Conservation (phyloP, 2,329 filamentous ascomycete species). For the Fusarium sp. region DNA sequence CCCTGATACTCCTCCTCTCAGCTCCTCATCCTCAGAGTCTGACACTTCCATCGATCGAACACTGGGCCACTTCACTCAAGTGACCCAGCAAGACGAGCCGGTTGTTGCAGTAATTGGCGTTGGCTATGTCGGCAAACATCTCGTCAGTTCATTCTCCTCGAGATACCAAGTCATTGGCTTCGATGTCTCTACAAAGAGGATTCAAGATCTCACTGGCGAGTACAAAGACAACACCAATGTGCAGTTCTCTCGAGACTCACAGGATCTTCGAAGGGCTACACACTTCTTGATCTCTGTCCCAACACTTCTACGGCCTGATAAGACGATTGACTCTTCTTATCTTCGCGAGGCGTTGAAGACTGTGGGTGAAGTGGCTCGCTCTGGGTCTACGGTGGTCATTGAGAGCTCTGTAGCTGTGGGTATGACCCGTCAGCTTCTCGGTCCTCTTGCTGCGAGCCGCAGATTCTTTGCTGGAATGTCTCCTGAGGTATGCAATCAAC, state of each 20-base stretch:
- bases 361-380: conserved; percentile 54
- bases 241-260: conserved; percentile 51
- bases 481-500: conserved; percentile 47
- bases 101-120: conserved; percentile 61
- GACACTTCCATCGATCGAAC: background rate
- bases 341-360: conserved; percentile 57
- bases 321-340: conserved; percentile 59
- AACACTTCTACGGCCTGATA: conserved; percentile 59
- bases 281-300: conserved; percentile 65
- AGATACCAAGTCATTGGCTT: conserved; percentile 58
- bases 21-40: conserved; percentile 7
- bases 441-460: conserved; percentile 53
- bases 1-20: conserved; percentile 26
- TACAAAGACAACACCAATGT: conserved; percentile 25
- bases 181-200: conserved; percentile 55
- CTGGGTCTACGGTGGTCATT: conserved; percentile 60
- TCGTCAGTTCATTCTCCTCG: conserved; percentile 56
- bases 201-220: conserved; percentile 48
- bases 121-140: conserved; percentile 63
- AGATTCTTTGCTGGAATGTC: conserved; percentile 61
- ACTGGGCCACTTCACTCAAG: background rate
- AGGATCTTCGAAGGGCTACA: conserved; percentile 54
- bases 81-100: conserved; percentile 39
- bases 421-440: conserved; percentile 62
- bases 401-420: conserved; percentile 65